Conservation (phyloP, 345 rosid species). For the Streptanthus diversifolius region DNA sequence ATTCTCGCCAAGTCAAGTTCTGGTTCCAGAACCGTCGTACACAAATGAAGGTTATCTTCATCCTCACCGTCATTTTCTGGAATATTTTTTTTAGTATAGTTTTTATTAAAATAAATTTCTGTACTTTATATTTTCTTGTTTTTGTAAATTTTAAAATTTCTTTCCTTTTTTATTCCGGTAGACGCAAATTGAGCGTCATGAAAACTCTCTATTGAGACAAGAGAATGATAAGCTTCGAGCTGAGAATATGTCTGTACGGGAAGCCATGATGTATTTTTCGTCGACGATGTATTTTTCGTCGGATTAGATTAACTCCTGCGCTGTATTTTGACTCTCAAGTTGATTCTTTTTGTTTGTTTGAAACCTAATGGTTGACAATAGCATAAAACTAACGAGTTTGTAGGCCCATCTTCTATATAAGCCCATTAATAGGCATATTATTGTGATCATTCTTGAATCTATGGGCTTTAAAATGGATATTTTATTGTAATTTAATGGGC, state of each 20-base stretch:
- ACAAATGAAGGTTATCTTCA: slow-evolving; percentile 68
- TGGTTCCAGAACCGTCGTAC: slow-evolving; percentile 94
- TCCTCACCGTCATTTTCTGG: neutral
- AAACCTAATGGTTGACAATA: neutral
- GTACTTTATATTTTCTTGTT: neutral
- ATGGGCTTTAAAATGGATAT: neutral
- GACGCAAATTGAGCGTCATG: slow-evolving; percentile 94
- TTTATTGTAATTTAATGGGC: neutral
- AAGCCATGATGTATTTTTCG: slow-evolving; percentile 58
- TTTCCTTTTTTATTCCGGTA: slow-evolving; percentile 14
- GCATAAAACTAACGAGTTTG: neutral
- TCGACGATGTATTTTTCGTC: too few species aligned
- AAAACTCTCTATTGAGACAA: slow-evolving; percentile 77
- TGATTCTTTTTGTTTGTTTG: too few species aligned
- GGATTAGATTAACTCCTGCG: too few species aligned
- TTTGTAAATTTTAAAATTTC: neutral
- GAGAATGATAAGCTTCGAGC: slow-evolving; percentile 90
- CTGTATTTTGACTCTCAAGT: too few species aligned
- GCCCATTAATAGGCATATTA: neutral
- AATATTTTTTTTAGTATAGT: too few species aligned
- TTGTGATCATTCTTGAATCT: neutral
- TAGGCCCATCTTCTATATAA: neutral
- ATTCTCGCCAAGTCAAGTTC: slow-evolving; percentile 83
- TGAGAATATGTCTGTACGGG: slow-evolving; percentile 82
- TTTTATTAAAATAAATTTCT: neutral